phyloP scores from a whole-genome alignment of 2,329 filamentous ascomycete genomes.

The Sarocladiaceae sp. region DNA sequence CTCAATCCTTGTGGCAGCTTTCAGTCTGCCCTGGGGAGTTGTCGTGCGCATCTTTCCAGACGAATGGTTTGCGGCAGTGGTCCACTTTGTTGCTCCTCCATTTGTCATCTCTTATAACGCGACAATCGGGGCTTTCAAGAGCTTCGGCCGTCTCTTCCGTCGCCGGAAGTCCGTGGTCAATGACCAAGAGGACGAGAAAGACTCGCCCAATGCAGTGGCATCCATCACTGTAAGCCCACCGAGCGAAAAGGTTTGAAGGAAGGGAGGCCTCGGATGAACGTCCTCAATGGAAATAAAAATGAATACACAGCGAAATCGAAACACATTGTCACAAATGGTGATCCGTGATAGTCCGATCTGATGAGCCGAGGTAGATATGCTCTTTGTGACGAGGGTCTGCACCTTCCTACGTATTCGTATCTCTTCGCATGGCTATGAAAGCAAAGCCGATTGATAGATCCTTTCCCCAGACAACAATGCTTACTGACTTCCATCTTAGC shows the following conservation, averaged over 20 bases:
- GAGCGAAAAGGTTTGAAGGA: neutral
- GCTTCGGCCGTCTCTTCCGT: constrained; percentile 11
- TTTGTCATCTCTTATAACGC: constrained; percentile 22
- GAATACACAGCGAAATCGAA: too few species aligned
- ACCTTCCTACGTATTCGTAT: too few species aligned
- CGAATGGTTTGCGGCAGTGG: constrained; percentile 28
- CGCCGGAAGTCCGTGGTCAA: neutral
- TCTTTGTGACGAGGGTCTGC: too few species aligned
- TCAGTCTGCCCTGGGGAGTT: constrained; percentile 47
- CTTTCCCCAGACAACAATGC: too few species aligned
- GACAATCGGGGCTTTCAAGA: constrained; percentile 16
- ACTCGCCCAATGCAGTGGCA: neutral
- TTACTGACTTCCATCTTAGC: too few species aligned
- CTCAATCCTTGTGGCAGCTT: constrained; percentile 40
- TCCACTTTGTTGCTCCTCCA: constrained; percentile 23
- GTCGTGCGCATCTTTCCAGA: constrained; percentile 47
- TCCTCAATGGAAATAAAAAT: too few species aligned
- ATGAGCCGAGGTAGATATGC: too few species aligned
- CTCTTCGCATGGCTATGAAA: too few species aligned
- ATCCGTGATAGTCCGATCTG: too few species aligned
- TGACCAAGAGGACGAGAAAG: neutral
- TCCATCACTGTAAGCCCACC: neutral
- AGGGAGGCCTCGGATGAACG: too few species aligned
- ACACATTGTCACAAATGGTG: too few species aligned
- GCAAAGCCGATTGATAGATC: too few species aligned